These are phyloP conservation scores for Seminavis robusta DNA, from an alignment of 108 stramenopile species.

Conservation along the genomic window DNA sequence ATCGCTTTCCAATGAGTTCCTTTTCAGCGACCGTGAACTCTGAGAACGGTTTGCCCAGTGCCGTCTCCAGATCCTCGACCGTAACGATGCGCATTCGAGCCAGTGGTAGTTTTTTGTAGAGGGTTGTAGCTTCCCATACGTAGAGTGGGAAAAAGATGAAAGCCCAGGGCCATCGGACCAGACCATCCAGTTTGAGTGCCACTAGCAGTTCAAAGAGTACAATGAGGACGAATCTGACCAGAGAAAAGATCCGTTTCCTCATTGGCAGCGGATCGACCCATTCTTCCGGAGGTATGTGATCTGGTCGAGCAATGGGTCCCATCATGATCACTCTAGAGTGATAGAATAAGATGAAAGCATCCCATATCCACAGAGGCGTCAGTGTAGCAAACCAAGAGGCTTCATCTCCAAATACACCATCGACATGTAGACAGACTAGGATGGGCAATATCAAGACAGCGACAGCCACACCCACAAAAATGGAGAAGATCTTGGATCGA, in stretches of 20 bases:
- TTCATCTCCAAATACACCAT: conserved; percentile 59
- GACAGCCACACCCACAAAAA: conserved; percentile 69
- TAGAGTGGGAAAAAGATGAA: conserved; percentile 74
- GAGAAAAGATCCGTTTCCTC: conserved; percentile 47
- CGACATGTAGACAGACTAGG: conserved; percentile 75
- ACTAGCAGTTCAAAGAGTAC: conserved; percentile 62
- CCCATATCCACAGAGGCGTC: conserved; percentile 81
- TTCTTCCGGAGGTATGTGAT: conserved; percentile 77
- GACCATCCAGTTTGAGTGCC: conserved; percentile 58
- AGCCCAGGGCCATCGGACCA: conserved; percentile 42
- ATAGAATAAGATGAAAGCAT: conserved; percentile 68
- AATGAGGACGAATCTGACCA: conserved; percentile 57
- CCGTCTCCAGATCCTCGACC: conserved; percentile 71
- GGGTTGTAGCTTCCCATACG: conserved; percentile 65
- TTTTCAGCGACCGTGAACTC: conserved; percentile 71
- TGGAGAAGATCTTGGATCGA: conserved; percentile 82
- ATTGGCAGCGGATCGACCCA: conserved; percentile 90
- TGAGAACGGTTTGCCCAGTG: conserved; percentile 64
- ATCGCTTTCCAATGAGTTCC: conserved; percentile 59
- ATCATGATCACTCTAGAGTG: conserved; percentile 72
- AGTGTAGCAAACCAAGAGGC: conserved; percentile 70
- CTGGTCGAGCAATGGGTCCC: conserved; percentile 78
- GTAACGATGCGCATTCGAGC: conserved; percentile 69
- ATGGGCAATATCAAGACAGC: conserved; percentile 65
- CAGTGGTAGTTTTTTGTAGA: conserved; percentile 58